Base-by-base conservation (phyloP, 129 eudicot species). In the Arctium lappa region DNA sequence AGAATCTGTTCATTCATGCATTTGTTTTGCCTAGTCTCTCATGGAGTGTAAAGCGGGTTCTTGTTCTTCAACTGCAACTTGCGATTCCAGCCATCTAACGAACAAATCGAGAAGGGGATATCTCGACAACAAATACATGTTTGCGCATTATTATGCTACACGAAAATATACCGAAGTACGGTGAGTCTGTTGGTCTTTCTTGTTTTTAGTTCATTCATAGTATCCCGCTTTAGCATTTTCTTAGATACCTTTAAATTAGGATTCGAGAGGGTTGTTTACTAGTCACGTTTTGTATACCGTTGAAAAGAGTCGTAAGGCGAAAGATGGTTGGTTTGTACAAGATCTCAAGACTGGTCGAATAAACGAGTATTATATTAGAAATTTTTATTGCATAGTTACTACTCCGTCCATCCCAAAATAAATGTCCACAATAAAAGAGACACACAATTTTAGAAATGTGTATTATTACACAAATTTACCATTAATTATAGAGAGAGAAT, bases 1-100 rank as follows among this genome's bases (percentile, higher is more conserved):
- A 56, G 27, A 56, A 56, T 56, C 8, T 56, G 65, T 56, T 56
- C 65, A 56, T 56, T 15, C 18, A 56, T 15, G 6, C 92, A 92
- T 48, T 89, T 92, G 82, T 86, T 80, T 70, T 86, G 86, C 80
- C 91, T 82, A 16, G 70, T 90, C 36, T 88, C 90, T 11, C 74
- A 39, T 11, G 92, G 84, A 7, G 87, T 84, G 73, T 81, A 82
- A 40, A 33, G 80, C 60, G 30, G 78, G 85, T 73, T 88, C 90
- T n/a, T 69, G 81, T 78, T 86, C 89, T 18, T 50, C 65, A 31
- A 44, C 8, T 5, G 29, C 68, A 60, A 29, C 1, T 10, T 46
- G 56, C 0, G 62, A 80, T 77, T 75, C 42, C 68, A n/a, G 8
- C 48, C 9, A 40, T 2, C 50, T 1, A 42, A 42, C 50, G 2